A percentile compares a stretch with the other conserved stretches of the same genome.
phyloP scores from a whole-genome alignment of 2,329 filamentous ascomycete species.

The Lecanicillium sp. region DNA sequence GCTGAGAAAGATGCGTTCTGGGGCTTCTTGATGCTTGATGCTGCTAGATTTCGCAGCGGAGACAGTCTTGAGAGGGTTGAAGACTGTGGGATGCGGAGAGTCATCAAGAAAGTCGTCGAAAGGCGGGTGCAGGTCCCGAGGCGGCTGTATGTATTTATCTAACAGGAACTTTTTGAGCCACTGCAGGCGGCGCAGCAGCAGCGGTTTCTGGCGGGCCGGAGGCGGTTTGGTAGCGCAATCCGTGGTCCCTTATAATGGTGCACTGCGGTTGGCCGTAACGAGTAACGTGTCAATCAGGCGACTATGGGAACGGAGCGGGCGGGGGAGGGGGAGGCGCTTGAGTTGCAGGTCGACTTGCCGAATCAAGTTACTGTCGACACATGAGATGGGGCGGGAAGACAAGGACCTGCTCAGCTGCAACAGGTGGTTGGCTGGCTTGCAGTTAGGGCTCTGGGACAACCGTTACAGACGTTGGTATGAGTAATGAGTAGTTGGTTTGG shows the following conservation, averaged over 20 bases:
- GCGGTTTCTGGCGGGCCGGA: slow-evolving; percentile 7
- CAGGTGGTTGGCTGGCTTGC: too few species aligned
- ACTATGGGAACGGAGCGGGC: neutral
- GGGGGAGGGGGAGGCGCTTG: slow-evolving; percentile 2
- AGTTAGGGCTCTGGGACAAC: too few species aligned
- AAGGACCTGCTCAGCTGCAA: too few species aligned
- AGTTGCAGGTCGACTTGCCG: slow-evolving; percentile 4
- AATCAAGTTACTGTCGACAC: slow-evolving; percentile 4
- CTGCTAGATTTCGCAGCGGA: slow-evolving; percentile 9
- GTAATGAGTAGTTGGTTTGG: too few species aligned
- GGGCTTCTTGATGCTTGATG: neutral
- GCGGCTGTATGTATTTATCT: too few species aligned
- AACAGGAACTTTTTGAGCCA: neutral
- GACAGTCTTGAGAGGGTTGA: slow-evolving; percentile 26
- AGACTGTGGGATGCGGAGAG: slow-evolving; percentile 24
- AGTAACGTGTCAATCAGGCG: slow-evolving; percentile 1
- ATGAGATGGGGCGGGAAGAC: too few species aligned
- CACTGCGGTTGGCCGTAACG: too few species aligned
- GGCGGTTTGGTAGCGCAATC: neutral
- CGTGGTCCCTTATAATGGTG: too few species aligned
- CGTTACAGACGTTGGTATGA: too few species aligned
- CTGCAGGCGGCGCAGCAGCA: neutral
- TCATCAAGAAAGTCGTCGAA: slow-evolving; percentile 18
- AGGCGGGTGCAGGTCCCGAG: slow-evolving; percentile 7
- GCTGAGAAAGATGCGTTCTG: slow-evolving; percentile 2